Conservation (phyloP, 441 rosid species). For the Monsonia emarginata region DNA sequence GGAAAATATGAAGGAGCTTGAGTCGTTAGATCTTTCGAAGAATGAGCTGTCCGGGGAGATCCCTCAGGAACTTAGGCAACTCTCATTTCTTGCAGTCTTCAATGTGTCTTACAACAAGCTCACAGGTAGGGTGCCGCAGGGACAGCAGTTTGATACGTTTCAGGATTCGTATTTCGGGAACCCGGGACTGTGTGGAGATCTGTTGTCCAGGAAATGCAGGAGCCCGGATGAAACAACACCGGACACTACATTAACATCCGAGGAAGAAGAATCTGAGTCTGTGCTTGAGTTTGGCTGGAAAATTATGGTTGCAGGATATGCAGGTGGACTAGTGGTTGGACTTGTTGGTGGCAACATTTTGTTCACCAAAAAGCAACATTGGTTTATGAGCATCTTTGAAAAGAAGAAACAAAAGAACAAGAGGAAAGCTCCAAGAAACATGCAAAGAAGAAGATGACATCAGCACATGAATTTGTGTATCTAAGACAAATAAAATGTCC, state of each 20-base stretch:
- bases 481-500: too few relatives aligned
- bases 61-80: neutral
- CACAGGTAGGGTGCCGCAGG: neutral
- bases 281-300: neutral
- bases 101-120: neutral
- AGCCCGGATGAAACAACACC: neutral
- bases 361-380: too few relatives aligned
- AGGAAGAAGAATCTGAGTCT: neutral
- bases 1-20: neutral
- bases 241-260: too few relatives aligned
- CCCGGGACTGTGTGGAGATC: neutral
- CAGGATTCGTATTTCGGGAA: neutral
- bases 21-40: neutral
- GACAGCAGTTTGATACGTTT: slow-evolving; percentile 1
- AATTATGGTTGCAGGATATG: neutral
- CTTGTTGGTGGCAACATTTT: too few relatives aligned
- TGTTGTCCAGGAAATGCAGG: neutral
- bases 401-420: too few relatives aligned
- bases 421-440: too few relatives aligned
- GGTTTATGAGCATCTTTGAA: too few relatives aligned
- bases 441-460: too few relatives aligned
- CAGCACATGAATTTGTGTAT: too few relatives aligned
- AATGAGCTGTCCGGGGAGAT: neutral
- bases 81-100: neutral
- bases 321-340: neutral